phyloP scores from a whole-genome alignment of 495 filamentous ascomycete genomes.

The Chlorociboria aeruginascens region DNA sequence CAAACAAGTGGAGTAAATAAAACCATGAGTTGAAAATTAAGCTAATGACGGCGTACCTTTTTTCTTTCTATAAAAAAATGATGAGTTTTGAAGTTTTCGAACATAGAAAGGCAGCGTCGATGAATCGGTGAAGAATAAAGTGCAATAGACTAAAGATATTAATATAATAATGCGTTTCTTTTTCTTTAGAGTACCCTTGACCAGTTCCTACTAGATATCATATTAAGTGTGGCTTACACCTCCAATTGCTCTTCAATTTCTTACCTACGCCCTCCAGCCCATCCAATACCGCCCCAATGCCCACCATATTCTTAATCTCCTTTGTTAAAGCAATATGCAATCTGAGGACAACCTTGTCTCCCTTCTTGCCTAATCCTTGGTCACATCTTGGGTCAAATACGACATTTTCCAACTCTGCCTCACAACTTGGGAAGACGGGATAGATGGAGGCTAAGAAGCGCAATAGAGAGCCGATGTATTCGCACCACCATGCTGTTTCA shows the following conservation, averaged over 20 bases:
- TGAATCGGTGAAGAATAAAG: no score
- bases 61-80: no score
- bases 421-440: slow-evolving; percentile 6
- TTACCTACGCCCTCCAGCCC: slow-evolving; percentile 17
- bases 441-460: slow-evolving; percentile 9
- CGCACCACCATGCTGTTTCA: slow-evolving; percentile 18
- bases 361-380: slow-evolving; percentile 15
- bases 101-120: no score
- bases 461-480: slow-evolving; percentile 16
- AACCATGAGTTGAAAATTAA: no score
- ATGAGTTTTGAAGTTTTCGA: no score
- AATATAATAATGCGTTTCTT: no score
- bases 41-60: no score
- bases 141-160: no score
- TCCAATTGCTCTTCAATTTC: slow-evolving; percentile 10
- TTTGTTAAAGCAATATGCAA: slow-evolving; percentile 4
- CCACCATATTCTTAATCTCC: neutral
- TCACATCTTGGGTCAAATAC: neutral
- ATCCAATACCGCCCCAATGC: slow-evolving; percentile 1
- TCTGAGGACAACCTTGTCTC: slow-evolving; percentile 14
- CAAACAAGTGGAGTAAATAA: no score
- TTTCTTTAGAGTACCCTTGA: neutral
- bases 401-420: neutral
- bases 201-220: neutral
- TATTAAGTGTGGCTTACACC: slow-evolving; percentile 16